A percentile compares a stretch with the other conserved stretches of the same genome.
phyloP scores from a whole-genome alignment of 352 stramenopile genomes.

The Phytopythium helicoides region DNA sequence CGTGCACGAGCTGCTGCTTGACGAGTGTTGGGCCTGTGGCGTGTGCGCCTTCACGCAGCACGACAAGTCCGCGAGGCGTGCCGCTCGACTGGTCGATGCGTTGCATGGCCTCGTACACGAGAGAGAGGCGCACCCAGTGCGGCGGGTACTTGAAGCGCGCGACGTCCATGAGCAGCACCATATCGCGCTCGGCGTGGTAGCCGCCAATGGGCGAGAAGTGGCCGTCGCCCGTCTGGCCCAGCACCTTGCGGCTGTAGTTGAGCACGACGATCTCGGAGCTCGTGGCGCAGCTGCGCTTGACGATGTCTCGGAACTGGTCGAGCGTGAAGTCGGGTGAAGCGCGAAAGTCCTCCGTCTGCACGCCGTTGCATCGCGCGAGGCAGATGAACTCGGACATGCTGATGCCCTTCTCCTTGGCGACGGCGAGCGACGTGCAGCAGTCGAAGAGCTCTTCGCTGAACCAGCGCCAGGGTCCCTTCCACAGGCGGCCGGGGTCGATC shows the following conservation, averaged over 20 bases:
- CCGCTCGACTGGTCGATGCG: slow-evolving; percentile 43
- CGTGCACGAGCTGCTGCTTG: slow-evolving; percentile 11
- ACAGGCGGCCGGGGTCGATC: slow-evolving; percentile 71
- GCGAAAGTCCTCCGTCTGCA: slow-evolving; percentile 29
- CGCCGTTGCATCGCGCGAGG: slow-evolving; percentile 60
- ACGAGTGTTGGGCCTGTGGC: slow-evolving; percentile 38
- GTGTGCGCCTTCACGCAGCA: slow-evolving; percentile 36
- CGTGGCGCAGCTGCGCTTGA: slow-evolving; percentile 71
- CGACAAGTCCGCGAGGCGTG: slow-evolving; percentile 33
- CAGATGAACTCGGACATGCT: slow-evolving; percentile 70
- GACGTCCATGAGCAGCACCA: slow-evolving; percentile 96
- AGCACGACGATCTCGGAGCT: slow-evolving; percentile 88
- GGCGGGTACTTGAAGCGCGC: slow-evolving; percentile 96
- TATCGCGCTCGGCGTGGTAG: slow-evolving; percentile 90
- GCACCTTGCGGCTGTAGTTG: slow-evolving; percentile 89
- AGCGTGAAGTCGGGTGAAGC: slow-evolving; percentile 49
- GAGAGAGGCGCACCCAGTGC: slow-evolving; percentile 68
- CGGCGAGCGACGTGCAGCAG: slow-evolving; percentile 70
- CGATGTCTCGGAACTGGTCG: slow-evolving; percentile 52
- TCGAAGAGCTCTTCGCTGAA: slow-evolving; percentile 85
- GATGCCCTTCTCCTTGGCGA: slow-evolving; percentile 74
- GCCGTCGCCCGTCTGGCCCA: slow-evolving; percentile 94
- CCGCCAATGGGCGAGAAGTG: slow-evolving; percentile 97
- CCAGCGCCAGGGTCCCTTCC: slow-evolving; percentile 81
- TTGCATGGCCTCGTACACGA: slow-evolving; percentile 54